Evolutionary conservation across 805 yeast genomes (phyloP), one percentile per base, ranked within the genome.

Genomic region (Yarrowia yakushimensis): DNA sequence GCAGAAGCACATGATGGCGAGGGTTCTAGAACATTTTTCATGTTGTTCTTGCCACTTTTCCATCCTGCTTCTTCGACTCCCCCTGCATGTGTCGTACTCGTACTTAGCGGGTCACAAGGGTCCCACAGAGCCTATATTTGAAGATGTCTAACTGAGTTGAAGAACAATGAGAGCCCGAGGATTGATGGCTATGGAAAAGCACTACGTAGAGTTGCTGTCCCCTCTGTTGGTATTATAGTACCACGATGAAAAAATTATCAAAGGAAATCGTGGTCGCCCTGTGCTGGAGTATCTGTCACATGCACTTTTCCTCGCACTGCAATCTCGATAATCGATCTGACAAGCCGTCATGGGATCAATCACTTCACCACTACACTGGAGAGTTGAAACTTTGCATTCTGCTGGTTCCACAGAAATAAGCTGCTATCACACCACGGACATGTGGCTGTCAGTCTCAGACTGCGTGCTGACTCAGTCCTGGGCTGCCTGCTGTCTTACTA

Each of bases 101-200:
- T n/a, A n/a, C n/a, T 30, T 30, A n/a, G 52, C 46, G 13, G 27
- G 52, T 30, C 52, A 45, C 52, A n/a, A 25, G 50, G 33, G 34
- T n/a, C 18, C 8, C 50, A 23, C 23, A 15, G 50, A 43, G 50
- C 12, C 50, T 43, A 43, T 20, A 27, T 22, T 22, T 42, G 22
- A 12, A 2, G 31, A 27, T 28, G 31, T 17, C 4, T 9, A 23
- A 9, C 13, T 11, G 34, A 28, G 50, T 27, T 43, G 34, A 43
- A 34, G 34, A 12, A 27, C 17, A 25, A 23, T 22, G 27, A 22
- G 27, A 22, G 17, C 6, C 17, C 2, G 9, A 17, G 4, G 9
- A n/a, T 28, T 5, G 36, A 15, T 33, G 36, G 18, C 12, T 33
- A 18, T 15, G n/a, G n/a, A n/a, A n/a, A n/a, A n/a, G n/a, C n/a